Base-by-base conservation (phyloP, 345 rosid species). In the Luvunga scandens region DNA sequence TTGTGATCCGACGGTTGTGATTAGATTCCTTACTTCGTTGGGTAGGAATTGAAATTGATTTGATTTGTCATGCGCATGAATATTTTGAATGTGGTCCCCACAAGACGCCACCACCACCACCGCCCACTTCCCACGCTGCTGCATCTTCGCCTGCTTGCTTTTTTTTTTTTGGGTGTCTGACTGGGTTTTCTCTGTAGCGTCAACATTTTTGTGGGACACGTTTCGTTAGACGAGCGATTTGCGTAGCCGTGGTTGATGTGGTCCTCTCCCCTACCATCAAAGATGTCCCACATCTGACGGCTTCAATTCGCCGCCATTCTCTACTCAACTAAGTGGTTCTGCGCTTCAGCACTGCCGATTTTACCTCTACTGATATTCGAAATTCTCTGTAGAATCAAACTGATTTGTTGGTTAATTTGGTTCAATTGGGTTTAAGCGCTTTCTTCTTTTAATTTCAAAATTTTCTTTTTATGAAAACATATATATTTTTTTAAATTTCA, bases 21-120 rank as follows among this genome's bases (percentile, higher is more conserved):
- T 30, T 78, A 38, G 85, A 84, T 84, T 78, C 86, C 76, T 86
- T 80, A 2, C 80, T 50, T 62, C 56, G 66, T 13, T 31, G 82
- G 76, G 77, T 65, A 73, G 77, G 80, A 75, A 73, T 31, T 66
- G 31, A 25, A 39, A 24, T 36, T 73, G 76, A 62, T 74, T 45
- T 60, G 69, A 77, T 87, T 39, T 50, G 67, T 77, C 87, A 79
- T 60, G 89, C 87, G 85, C 71, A 21, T 50, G n/a, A 27, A 53
- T 5, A 12, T 33, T 73, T 12, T 10, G 22, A 5, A 3, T 0
- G 31, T 65, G 78, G 78, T 75, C 71, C 80, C 87, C 67, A 79
- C 75, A 28, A 68, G 53, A 55, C 71, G 22, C 27, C 76, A 74
- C 73, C 79, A 74, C 73, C 79, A 45, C 81, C 80, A 70, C 80